Conservation (phyloP, 305 asterid species). For the Fraxinus ornus region DNA sequence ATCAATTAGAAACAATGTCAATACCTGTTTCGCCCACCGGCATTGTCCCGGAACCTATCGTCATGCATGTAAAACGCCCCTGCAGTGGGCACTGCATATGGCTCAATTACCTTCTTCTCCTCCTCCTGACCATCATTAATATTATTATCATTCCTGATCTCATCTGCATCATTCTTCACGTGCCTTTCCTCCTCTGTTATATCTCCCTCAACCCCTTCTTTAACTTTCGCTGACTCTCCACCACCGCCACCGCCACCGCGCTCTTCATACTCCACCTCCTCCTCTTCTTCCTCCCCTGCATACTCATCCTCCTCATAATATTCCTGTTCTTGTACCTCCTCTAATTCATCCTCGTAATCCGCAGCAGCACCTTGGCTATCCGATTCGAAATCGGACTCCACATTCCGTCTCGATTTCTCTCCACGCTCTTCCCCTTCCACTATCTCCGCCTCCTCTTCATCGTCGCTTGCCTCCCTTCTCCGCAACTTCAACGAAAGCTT, state of each 20-base stretch:
- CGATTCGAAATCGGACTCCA: slow-evolving; percentile 77
- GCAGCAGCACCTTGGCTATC: slow-evolving; percentile 75
- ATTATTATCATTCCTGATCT: slow-evolving; percentile 30
- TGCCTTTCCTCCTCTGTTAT: slow-evolving; percentile 33
- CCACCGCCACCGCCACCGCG: slow-evolving; percentile 20
- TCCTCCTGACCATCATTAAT: slow-evolving; percentile 37
- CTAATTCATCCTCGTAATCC: slow-evolving; percentile 73
- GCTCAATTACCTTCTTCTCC: slow-evolving; percentile 78
- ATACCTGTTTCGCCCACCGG: slow-evolving; percentile 82
- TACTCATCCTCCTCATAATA: slow-evolving; percentile 44
- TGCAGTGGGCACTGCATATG: slow-evolving; percentile 94
- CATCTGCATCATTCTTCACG: slow-evolving; percentile 32
- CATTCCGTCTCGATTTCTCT: slow-evolving; percentile 46
- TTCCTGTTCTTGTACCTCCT: slow-evolving; percentile 43
- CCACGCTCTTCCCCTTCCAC: slow-evolving; percentile 28
- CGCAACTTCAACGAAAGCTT: slow-evolving; percentile 85
- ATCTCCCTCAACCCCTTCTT: slow-evolving; percentile 28
- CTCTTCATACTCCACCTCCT: slow-evolving; percentile 37
- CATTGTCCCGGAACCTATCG: slow-evolving; percentile 87
- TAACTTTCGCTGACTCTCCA: slow-evolving; percentile 25
- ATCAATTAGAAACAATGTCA: slow-evolving; percentile 5
- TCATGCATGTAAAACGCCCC: slow-evolving; percentile 99
- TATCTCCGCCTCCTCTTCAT: slow-evolving; percentile 56
- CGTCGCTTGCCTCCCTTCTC: slow-evolving; percentile 91
- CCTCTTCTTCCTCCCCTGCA: slow-evolving; percentile 37